Conservation (phyloP, 2,329 filamentous ascomycete species). For the Blumeria graminis region DNA sequence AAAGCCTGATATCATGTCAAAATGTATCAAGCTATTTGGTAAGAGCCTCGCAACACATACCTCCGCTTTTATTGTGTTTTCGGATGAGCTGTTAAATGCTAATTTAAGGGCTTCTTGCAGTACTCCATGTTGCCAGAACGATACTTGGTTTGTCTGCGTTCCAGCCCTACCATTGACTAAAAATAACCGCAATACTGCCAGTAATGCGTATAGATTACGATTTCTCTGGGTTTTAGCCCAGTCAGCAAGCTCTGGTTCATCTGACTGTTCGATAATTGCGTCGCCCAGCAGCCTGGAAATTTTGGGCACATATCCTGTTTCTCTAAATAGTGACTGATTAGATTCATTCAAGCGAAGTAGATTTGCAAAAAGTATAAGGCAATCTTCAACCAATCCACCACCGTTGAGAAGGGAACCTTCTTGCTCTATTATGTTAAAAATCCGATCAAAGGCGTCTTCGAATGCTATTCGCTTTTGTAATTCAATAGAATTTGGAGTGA, state of each 20-base stretch:
- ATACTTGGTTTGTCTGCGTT: slow-evolving; percentile 59
- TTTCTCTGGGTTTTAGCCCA: slow-evolving; percentile 62
- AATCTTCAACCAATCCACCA: slow-evolving; percentile 76
- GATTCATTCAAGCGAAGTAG: slow-evolving; percentile 66
- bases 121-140: slow-evolving; percentile 65
- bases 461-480: slow-evolving; percentile 91
- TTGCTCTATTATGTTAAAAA: slow-evolving; percentile 57
- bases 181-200: slow-evolving; percentile 72
- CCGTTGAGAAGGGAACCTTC: slow-evolving; percentile 70
- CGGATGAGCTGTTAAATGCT: slow-evolving; percentile 50
- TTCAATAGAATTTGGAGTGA: slow-evolving; percentile 69
- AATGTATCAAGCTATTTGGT: not conserved
- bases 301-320: slow-evolving; percentile 59
- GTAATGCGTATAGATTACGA: slow-evolving; percentile 74
- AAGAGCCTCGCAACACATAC: slow-evolving; percentile 18
- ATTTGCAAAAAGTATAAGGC: slow-evolving; percentile 72
- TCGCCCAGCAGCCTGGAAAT: slow-evolving; percentile 44
- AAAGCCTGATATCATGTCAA: slow-evolving; percentile 32
- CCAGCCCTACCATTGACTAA: slow-evolving; percentile 57
- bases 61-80: slow-evolving; percentile 60
- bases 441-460: slow-evolving; percentile 71
- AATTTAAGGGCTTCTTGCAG: slow-evolving; percentile 59
- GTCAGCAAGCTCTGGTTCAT: slow-evolving; percentile 34
- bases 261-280: slow-evolving; percentile 28
- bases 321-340: slow-evolving; percentile 83